Evolutionary conservation across 1,284 basidiomycete genomes (phyloP).

Genomic region (Fistulinella cinereoalba): DNA sequence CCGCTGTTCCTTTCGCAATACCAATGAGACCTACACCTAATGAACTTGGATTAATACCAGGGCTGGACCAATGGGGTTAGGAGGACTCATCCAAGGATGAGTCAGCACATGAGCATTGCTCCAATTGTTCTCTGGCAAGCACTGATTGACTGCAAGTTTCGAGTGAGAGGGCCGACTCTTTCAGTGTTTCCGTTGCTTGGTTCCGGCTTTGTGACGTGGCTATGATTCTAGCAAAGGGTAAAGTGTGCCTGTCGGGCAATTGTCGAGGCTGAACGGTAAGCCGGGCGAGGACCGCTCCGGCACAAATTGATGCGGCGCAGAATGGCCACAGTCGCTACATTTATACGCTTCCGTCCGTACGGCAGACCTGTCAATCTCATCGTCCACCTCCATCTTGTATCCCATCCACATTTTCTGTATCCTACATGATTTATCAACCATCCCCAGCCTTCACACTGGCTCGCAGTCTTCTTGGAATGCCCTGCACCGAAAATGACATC

Average conservation of each 20-base stretch:
- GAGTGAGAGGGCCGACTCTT: no score
- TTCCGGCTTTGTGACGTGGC: no score
- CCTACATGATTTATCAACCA: constrained; percentile 25
- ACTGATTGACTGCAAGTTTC: no score
- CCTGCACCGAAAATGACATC: constrained; percentile 11
- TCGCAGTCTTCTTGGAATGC: constrained; percentile 2
- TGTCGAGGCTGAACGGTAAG: no score
- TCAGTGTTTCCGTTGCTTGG: no score
- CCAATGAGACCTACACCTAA: neutral
- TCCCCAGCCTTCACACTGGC: constrained; percentile 3
- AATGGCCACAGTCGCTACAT: constrained; percentile 18
- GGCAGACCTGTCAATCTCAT: constrained; percentile 16
- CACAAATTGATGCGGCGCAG: constrained; percentile 27
- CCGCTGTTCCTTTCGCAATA: neutral
- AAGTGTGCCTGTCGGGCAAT: no score
- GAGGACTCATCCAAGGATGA: neutral
- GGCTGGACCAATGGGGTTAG: neutral
- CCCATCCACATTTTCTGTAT: constrained; percentile 1
- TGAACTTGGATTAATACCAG: constrained; percentile 5
- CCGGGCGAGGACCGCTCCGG: constrained; percentile 13
- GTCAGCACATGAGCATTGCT: no score
- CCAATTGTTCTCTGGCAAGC: neutral
- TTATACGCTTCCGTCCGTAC: constrained; percentile 22
- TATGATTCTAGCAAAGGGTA: no score
- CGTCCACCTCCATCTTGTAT: constrained; percentile 7